Base-by-base conservation (phyloP, 305 asterid species). In the Ilex paraguariensis region DNA sequence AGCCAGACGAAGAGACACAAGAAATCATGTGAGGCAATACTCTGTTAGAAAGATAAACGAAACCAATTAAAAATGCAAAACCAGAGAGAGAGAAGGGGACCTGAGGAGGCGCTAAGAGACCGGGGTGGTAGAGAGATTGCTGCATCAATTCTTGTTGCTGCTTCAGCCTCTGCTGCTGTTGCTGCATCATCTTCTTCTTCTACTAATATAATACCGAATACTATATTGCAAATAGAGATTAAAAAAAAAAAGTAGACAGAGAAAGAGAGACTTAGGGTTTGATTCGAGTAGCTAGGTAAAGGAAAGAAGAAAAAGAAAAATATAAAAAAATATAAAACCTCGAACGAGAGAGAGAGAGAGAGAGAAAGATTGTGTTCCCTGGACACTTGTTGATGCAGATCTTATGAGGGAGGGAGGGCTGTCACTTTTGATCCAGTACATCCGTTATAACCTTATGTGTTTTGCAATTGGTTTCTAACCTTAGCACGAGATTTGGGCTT, bases 121-220 rank as follows among this genome's bases (percentile, higher is more conserved):
- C 82, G 36, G 87, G 82, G 62, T 82, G 84, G 66, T 79, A 82
- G 39, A 82, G 78, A 46, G 88, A 77, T 50, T 82, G 87, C 66
- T 82, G 87, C 82, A 81, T 78, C 70, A 82, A 57, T 31, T 81
- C 82, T 58, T 77, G 88, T 62, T 77, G 79, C 63, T 73, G 81
- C 73, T 74, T 72, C 75, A 69, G 60, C 72, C 81, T 65, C 64
- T 72, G 82, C 63, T 75, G 79, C 69, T 75, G 80, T 11, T 36
- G 42, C 66, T 75, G 80, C 15, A 13, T 46, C 79, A 62, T 67
- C 71, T 50, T 69, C 64, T 51, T 12, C 15, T 46, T 10, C 15
- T 10, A 5, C n/a, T 46, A 42, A 6, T 7, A 42, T 42, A 42
- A 6, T 42, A 42, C 12, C 48, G 10, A 42, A 11, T 10, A 8